Base-by-base conservation (phyloP, 495 filamentous ascomycete genomes). In the Neurospora cerealis region DNA sequence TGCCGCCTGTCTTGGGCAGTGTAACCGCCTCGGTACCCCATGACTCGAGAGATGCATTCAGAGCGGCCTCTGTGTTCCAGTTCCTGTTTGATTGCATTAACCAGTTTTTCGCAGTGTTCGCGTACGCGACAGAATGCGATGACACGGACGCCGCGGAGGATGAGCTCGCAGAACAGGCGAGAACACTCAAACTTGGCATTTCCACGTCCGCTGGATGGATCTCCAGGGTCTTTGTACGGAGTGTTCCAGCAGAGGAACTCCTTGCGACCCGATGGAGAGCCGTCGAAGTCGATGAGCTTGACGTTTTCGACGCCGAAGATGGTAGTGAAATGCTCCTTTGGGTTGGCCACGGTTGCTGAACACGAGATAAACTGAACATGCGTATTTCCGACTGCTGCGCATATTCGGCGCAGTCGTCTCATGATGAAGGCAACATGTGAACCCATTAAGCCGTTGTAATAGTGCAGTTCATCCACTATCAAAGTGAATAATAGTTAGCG, bases 221-320 rank as follows among this genome's bases (percentile, higher is more conserved):
- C 96, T 9, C 85, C 84, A 2, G 94, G 93, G 78, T 97, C 96
- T 83, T 93, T 97, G 83, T 91, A 97, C 3, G 96, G 96, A 2
- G 96, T 97, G 75, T 98, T 98, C 96, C 96, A 99, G 82, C 94
- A 97, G 9, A 99, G 81, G 73, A 98, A 98, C 79, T 97, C 94
- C 78, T 99, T 99, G 36, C 93, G 86, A 75, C 77, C 96, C 13
- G 93, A 93, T 1, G 96, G 96, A 4, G 94, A 97, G 3, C 96
- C 96, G 78, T 98, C 96, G 80, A 93, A 94, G 82, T 97, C 93
- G 2, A 93, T 89, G 44, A 98, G 79, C 73, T 86, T 88, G 10
- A 97, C 92, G 32, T 95, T 87, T 8, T 85, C 81, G 34, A 97
- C 87, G n/a, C 94, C 94, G 78, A 99, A 99, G 46, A 99, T 91